Conservation (phyloP, 495 filamentous ascomycete species). For the Penicillium longicatenatum region DNA sequence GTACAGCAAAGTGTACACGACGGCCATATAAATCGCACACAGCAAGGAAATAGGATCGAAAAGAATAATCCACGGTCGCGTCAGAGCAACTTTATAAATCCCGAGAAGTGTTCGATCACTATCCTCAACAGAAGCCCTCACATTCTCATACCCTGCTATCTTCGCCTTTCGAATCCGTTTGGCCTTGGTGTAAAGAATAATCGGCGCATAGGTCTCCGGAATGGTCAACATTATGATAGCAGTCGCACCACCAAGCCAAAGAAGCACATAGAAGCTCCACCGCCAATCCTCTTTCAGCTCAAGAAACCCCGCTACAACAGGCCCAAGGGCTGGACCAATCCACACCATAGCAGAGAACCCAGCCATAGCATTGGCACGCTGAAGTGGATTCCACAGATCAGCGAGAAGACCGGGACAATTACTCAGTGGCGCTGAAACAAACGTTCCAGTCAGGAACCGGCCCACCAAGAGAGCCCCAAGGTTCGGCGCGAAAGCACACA, state of each 20-base stretch:
- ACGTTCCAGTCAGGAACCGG: conserved; percentile 53
- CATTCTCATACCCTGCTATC: conserved; percentile 46
- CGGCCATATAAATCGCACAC: conserved; percentile 51
- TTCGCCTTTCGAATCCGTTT: conserved; percentile 36
- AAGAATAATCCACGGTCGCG: conserved; percentile 47
- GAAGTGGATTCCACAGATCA: conserved; percentile 55
- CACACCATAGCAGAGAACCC: conserved; percentile 48
- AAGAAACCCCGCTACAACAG: conserved; percentile 48
- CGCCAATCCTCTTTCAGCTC: conserved; percentile 47
- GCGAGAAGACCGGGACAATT: conserved; percentile 52
- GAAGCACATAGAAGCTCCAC: conserved; percentile 51
- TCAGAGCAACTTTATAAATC: conserved; percentile 53
- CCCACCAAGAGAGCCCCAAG: conserved; percentile 51
- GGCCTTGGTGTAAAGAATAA: conserved; percentile 32
- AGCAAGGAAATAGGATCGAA: conserved; percentile 50
- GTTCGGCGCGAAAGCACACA: conserved; percentile 55
- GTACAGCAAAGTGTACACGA: conserved; percentile 59
- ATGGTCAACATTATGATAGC: conserved; percentile 48
- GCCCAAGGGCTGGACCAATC: conserved; percentile 35
- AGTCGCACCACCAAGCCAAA: conserved; percentile 43
- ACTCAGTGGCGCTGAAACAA: conserved; percentile 50
- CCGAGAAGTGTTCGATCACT: conserved; percentile 38
- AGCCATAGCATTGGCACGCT: conserved; percentile 53
- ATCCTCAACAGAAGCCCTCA: conserved; percentile 47
- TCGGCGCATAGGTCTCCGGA: conserved; percentile 38